Evolutionary conservation across 805 yeast genomes (phyloP).

Genomic region (Geotrichum ghanense): DNA sequence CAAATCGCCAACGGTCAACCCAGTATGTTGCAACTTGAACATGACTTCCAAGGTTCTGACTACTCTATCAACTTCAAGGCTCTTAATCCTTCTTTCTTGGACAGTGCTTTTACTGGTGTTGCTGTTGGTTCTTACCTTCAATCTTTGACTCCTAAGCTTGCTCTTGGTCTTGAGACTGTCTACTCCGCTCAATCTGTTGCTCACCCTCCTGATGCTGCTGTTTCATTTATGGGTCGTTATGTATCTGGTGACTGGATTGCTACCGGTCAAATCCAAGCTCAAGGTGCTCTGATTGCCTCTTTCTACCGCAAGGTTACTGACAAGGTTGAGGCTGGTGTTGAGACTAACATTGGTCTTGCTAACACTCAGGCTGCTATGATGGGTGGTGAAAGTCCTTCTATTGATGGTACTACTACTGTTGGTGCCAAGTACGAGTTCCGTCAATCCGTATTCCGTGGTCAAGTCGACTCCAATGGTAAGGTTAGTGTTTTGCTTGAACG

Average conservation of each 20-base stretch:
- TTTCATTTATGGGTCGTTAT: conserved; percentile 83
- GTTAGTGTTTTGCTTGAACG: conserved; percentile 86
- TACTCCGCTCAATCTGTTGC: conserved; percentile 59
- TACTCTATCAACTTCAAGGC: conserved; percentile 82
- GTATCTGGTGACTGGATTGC: conserved; percentile 85
- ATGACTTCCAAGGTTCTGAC: conserved; percentile 85
- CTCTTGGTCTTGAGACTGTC: conserved; percentile 87
- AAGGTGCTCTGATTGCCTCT: conserved; percentile 79
- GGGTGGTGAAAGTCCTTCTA: conserved; percentile 69
- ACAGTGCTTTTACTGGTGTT: conserved; percentile 78
- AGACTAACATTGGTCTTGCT: conserved; percentile 21
- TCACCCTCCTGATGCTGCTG: conserved; percentile 82
- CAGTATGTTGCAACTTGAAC: conserved; percentile 90
- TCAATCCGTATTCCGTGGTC: conserved; percentile 91
- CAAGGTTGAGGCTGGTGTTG: conserved; percentile 55
- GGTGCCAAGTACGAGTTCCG: conserved; percentile 98
- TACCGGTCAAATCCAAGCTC: conserved; percentile 85
- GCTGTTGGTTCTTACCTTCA: conserved; percentile 86
- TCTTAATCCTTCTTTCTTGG: conserved; percentile 73
- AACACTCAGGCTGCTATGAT: conserved; percentile 56
- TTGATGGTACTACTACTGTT: conserved; percentile 84
- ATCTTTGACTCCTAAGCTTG: conserved; percentile 69
- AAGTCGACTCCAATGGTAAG: conserved; percentile 82
- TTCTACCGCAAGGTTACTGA: conserved; percentile 92
- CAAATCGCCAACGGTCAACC: conserved; percentile 87